A percentile compares a stretch with the other conserved stretches of the same genome.
Conservation (phyloP, 495 filamentous ascomycete species). For the Penicillium salamii region DNA sequence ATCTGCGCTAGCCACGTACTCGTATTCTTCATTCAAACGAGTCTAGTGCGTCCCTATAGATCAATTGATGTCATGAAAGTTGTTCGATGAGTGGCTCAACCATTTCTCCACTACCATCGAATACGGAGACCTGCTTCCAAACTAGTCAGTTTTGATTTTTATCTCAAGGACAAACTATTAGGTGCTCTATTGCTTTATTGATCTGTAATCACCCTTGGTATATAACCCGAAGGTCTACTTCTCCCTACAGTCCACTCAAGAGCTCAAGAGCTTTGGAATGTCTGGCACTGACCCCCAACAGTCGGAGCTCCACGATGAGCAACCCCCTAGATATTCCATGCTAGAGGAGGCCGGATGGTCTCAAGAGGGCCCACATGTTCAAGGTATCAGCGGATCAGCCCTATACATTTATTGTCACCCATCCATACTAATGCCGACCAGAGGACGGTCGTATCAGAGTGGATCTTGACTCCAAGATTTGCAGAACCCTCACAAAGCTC, state of each 20-base stretch:
- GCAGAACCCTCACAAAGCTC: constrained; percentile 15
- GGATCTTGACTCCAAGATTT: constrained; percentile 23
- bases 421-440: neutral
- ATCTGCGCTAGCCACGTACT: neutral
- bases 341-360: constrained; percentile 7
- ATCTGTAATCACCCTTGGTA: too few species aligned
- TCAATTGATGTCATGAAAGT: too few species aligned
- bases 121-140: too few species aligned
- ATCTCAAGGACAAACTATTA: too few species aligned
- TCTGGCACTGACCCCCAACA: neutral
- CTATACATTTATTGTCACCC: neutral
- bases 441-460: constrained; percentile 28
- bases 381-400: neutral
- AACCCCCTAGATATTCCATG: constrained; percentile 7
- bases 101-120: too few species aligned
- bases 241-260: too few species aligned
- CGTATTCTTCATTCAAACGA: neutral
- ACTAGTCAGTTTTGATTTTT: too few species aligned
- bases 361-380: neutral
- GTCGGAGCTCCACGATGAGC: neutral
- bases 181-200: too few species aligned
- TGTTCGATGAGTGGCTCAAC: too few species aligned
- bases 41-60: neutral
- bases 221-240: too few species aligned
- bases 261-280: neutral